Conservation (phyloP, 441 rosid species). For the Gossypium lobatum region DNA sequence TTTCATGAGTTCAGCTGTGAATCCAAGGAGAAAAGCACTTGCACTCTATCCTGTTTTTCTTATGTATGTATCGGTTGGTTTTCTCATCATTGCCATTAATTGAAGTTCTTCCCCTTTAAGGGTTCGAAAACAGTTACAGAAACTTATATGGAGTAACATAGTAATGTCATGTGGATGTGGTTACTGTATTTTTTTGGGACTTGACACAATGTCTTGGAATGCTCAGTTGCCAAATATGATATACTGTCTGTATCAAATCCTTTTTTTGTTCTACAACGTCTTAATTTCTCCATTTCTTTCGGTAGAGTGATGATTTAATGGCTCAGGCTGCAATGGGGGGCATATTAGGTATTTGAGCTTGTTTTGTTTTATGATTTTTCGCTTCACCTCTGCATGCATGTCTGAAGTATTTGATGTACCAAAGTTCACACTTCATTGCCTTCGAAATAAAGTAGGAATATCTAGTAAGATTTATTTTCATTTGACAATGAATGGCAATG, state of each 20-base stretch:
- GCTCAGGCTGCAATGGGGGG: not conserved
- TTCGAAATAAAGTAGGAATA: too few species aligned
- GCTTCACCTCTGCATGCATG: too few species aligned
- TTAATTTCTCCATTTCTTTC: not conserved
- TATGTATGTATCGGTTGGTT: constrained; percentile 91
- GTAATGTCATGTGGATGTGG: not conserved
- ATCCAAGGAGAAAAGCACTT: constrained; percentile 85
- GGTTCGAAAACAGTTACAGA: not conserved
- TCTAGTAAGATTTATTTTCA: too few species aligned
- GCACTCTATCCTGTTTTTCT: constrained; percentile 90
- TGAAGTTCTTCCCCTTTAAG: constrained; percentile 16
- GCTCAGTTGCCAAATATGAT: constrained; percentile 7
- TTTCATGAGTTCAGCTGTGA: constrained; percentile 93
- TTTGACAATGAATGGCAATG: too few species aligned
- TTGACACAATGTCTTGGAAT: not conserved
- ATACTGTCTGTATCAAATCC: not conserved
- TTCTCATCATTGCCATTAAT: constrained; percentile 83
- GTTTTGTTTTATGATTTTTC: too few species aligned
- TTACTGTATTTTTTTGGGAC: constrained; percentile 8
- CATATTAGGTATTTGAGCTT: too few species aligned
- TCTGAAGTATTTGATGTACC: too few species aligned
- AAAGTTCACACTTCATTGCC: too few species aligned
- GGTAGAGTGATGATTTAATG: not conserved
- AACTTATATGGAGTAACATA: not conserved
- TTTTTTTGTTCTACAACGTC: not conserved